Evolutionary conservation across 345 rosid genomes (phyloP).

Genomic region (Garcia nutans): DNA sequence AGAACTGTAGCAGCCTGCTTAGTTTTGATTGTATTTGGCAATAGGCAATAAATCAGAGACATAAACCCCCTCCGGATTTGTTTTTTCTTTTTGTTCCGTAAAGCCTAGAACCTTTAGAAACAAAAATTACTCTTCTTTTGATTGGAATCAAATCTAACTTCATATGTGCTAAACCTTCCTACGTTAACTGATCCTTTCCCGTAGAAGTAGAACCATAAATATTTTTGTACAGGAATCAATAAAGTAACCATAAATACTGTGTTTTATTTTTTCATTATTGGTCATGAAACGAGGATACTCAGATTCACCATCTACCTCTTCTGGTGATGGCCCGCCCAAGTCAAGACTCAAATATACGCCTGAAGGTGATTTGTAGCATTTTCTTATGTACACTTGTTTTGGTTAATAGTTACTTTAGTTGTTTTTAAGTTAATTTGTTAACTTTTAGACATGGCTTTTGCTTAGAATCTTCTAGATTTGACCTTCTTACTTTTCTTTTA

Average conservation of each 20-base stretch:
- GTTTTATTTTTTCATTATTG: not conserved
- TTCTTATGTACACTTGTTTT: not conserved
- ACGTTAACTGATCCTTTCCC: not conserved
- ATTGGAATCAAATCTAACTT: not conserved
- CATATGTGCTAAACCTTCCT: not conserved
- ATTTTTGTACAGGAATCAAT: too few species aligned
- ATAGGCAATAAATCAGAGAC: too few species aligned
- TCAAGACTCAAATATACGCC: conserved; percentile 64
- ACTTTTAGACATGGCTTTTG: conserved; percentile 11
- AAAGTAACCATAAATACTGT: not conserved
- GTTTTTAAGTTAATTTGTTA: not conserved
- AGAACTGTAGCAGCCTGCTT: too few species aligned
- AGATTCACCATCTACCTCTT: conserved; percentile 61
- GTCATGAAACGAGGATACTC: conserved; percentile 74
- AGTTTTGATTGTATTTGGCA: too few species aligned
- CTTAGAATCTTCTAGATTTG: not conserved
- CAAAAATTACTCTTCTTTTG: too few species aligned
- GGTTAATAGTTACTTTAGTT: not conserved
- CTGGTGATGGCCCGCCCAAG: conserved; percentile 52
- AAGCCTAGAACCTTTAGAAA: too few species aligned
- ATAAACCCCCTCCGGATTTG: too few species aligned
- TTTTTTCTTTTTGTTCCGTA: too few species aligned
- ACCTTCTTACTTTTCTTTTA: not conserved
- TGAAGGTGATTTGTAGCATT: conserved; percentile 43
- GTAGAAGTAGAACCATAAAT: not conserved